phyloP scores from a whole-genome alignment of 331 rosid genomes.

The Arachis monticola region DNA sequence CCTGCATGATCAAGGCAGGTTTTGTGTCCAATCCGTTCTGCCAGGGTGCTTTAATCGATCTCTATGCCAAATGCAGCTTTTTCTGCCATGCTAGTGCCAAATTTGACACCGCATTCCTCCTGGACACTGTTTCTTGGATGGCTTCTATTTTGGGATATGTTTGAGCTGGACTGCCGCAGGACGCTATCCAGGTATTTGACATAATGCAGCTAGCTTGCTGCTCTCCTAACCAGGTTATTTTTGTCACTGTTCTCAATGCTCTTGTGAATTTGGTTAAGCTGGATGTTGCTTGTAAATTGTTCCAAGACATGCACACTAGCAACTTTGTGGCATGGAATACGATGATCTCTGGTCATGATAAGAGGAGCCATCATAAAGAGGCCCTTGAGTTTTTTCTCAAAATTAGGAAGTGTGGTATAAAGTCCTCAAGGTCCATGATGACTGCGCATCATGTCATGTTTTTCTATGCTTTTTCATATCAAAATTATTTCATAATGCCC shows the following conservation, averaged over 20 bases:
- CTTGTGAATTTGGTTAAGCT: conserved; percentile 56
- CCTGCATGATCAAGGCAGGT: no score
- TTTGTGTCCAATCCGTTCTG: no score
- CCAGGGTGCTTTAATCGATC: no score
- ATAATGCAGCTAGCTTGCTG: conserved; percentile 54
- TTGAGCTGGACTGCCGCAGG: conserved; percentile 54
- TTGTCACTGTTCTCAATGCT: conserved; percentile 67
- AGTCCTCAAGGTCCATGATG: conserved; percentile 78
- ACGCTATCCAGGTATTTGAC: conserved; percentile 66
- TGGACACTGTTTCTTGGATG: conserved; percentile 69
- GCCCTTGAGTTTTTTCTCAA: conserved; percentile 57
- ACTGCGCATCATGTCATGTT: conserved; percentile 28
- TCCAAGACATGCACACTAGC: conserved; percentile 51
- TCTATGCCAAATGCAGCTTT: conserved; percentile 46
- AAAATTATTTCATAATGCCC: no score
- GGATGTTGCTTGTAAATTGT: conserved; percentile 60
- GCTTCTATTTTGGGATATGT: conserved; percentile 72
- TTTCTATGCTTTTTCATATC: no score
- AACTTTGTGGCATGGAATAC: conserved; percentile 88
- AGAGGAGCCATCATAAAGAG: conserved; percentile 53
- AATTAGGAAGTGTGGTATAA: conserved; percentile 61
- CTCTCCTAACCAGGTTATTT: conserved; percentile 59
- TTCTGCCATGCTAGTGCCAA: conserved; percentile 53
- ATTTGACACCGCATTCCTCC: conserved; percentile 46
- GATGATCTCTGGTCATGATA: conserved; percentile 88